phyloP scores from a whole-genome alignment of 441 rosid species.

The Pelargonium citronellum region DNA sequence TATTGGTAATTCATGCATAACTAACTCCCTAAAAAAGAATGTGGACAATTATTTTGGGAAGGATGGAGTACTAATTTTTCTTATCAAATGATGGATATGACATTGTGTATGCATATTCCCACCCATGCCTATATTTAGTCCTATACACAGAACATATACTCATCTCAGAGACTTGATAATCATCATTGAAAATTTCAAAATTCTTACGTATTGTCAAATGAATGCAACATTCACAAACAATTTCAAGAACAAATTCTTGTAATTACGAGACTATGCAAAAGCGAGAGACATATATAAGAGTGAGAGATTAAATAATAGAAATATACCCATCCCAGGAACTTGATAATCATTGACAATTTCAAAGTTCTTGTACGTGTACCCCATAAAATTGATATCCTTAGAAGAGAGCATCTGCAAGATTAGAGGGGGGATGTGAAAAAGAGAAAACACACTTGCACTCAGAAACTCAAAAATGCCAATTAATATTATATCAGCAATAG shows the following conservation, averaged over 20 bases:
- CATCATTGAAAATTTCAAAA: not conserved
- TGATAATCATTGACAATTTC: slow-evolving; percentile 62
- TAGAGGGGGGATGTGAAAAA: not conserved
- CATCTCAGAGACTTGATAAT: not conserved
- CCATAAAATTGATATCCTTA: slow-evolving; percentile 60
- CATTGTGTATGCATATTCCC: not conserved
- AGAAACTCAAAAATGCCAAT: not conserved
- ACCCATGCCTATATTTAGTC: not conserved
- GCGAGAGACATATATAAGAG: not conserved
- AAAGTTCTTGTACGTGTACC: slow-evolving; percentile 60
- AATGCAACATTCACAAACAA: not conserved
- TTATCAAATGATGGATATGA: not conserved
- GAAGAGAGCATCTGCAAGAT: slow-evolving; percentile 55
- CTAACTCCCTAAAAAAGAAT: no score
- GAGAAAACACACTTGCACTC: not conserved
- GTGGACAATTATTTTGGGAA: no score
- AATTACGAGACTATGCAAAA: not conserved
- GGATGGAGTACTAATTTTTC: not conserved
- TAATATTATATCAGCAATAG: not conserved
- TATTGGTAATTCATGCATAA: no score
- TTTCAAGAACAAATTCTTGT: not conserved
- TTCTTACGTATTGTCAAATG: not conserved
- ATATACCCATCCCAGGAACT: slow-evolving; percentile 55
- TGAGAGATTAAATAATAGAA: not conserved
- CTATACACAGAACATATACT: not conserved